Conservation (phyloP, 257 asterid genomes). For the Paraleonurus japonicus region DNA sequence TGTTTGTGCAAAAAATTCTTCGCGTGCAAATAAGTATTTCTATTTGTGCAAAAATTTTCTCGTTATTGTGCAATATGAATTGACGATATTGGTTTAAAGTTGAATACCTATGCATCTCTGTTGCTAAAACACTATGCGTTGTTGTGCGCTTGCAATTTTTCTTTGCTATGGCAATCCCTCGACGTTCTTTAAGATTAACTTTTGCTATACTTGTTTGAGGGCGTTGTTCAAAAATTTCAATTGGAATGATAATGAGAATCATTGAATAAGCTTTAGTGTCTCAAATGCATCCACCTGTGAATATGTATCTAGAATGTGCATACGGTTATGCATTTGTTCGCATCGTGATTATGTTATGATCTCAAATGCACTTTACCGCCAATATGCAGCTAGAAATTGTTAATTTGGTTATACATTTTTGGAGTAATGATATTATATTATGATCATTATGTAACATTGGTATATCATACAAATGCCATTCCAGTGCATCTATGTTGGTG, state of each 20-base stretch:
- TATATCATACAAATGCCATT: neutral
- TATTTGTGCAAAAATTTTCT: no score
- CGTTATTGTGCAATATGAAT: no score
- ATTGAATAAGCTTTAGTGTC: neutral
- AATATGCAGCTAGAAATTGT: neutral
- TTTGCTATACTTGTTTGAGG: neutral
- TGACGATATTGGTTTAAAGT: neutral
- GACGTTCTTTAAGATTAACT: neutral
- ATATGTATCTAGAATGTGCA: neutral
- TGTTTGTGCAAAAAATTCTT: no score
- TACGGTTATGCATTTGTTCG: neutral
- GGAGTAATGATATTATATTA: no score
- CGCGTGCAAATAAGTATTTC: no score
- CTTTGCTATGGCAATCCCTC: neutral
- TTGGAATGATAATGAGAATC: neutral
- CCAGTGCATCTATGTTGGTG: constrained; percentile 34
- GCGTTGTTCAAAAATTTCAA: neutral
- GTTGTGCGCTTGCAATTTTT: neutral
- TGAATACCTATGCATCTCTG: neutral
- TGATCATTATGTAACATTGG: neutral
- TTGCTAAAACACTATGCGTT: neutral
- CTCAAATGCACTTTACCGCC: neutral
- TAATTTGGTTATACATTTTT: neutral
- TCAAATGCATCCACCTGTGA: neutral
- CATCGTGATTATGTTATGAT: neutral